Conservation (phyloP, 2,329 filamentous ascomycete genomes). For the Lizonia empirigonia region DNA sequence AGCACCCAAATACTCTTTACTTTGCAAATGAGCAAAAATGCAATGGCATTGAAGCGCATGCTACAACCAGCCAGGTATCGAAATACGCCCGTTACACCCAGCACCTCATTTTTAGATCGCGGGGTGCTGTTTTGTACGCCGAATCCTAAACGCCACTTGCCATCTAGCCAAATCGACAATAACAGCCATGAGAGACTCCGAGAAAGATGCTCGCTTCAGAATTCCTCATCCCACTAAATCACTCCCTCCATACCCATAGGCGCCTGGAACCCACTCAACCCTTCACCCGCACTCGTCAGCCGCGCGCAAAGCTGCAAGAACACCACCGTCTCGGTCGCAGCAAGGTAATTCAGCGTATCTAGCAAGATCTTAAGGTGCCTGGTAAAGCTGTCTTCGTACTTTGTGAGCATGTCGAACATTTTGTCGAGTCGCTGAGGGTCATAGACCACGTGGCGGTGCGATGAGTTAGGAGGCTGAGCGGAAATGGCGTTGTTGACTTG, state of each 20-base stretch:
- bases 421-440: conserved; percentile 70
- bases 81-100: background rate
- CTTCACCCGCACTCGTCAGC: conserved; percentile 80
- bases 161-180: background rate
- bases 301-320: conserved; percentile 85
- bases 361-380: conserved; percentile 91
- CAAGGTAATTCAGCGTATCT: conserved; percentile 95
- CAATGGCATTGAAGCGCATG: background rate
- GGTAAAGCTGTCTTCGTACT: conserved; percentile 93
- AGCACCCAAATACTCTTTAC: background rate
- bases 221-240: background rate
- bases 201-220: background rate
- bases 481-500: conserved; percentile 61
- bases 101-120: background rate
- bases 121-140: background rate
- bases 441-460: conserved; percentile 51
- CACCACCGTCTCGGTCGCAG: conserved; percentile 95
- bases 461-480: conserved; percentile 16
- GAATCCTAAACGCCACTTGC: background rate
- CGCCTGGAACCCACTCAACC: conserved; percentile 46
- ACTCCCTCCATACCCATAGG: conserved; percentile 34
- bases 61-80: background rate
- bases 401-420: conserved; percentile 83
- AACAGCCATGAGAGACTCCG: background rate
- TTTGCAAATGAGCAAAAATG: background rate